Evolutionary conservation across 2,329 filamentous ascomycete genomes (phyloP), one percentile per base, ranked within the genome.

Genomic region (Aciculosporium take): DNA sequence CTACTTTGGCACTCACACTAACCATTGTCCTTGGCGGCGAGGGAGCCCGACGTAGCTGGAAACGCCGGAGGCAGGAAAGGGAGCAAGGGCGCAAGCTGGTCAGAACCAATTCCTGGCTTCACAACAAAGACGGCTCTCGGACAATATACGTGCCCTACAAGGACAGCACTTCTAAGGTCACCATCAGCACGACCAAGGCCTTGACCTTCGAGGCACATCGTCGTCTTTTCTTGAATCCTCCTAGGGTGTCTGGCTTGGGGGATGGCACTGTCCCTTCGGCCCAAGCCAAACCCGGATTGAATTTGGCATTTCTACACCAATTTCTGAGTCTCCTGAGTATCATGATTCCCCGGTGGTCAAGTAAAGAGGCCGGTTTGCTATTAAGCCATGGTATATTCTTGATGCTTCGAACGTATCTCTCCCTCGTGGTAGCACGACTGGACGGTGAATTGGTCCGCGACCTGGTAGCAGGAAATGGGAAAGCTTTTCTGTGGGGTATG

Each of bases 391-490:
- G 84, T 15, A 69, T 86, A 24, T 98, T 96, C 59, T 64, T 98
- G 47, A 78, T 98, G 68, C 68, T 96, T 40, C 72, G 91, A 45
- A 98, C 91, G 34, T 98, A 98, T 55, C 72, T 98, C 9, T 96
- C 89, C 8, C 68, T 98, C 3, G 77, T 98, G 2, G 87, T 98
- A 17, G 93, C 91, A 3, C 77, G 91, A 21, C 67, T 98, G 12
- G 91, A 98, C 54, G 91, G 91, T 58, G 88, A 94, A 60, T 94
- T 98, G 55, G 91, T 98, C 20, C 76, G 91, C 46, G 91, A 98
- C 62, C 66, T 98, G 20, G 89, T 98, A n/a, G 87, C 85, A 8
- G 91, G 91, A 8, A 88, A 95, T 53, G 89, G 89, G 15, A 87
- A 79, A 53, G 73, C 77, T 0, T 98, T 98, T 58, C 66, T 91